Evolutionary conservation across 805 yeast species (phyloP).

Genomic region (Babjeviella inositovora): DNA sequence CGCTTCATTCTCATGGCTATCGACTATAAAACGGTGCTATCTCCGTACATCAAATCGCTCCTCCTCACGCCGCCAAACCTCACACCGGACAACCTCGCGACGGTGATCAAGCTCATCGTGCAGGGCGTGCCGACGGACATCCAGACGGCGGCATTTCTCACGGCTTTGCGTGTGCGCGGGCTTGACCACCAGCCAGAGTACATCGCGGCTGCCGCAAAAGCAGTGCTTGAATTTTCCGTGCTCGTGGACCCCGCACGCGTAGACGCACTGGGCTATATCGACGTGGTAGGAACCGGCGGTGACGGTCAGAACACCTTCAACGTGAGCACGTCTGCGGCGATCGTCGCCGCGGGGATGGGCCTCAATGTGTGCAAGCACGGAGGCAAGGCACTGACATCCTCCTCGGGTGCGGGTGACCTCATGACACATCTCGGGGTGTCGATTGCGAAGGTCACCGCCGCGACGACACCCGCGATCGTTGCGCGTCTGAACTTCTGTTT

Average conservation of each 20-base stretch:
- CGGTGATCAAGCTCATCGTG: slow-evolving; percentile 47
- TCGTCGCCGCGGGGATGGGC: slow-evolving; percentile 83
- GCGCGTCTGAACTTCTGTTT: slow-evolving; percentile 39
- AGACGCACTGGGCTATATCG: slow-evolving; percentile 42
- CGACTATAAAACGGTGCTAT: slow-evolving; percentile 16
- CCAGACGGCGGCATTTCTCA: slow-evolving; percentile 66
- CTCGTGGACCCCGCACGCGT: slow-evolving; percentile 26
- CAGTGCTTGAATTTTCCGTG: slow-evolving; percentile 52
- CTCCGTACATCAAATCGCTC: slow-evolving; percentile 53
- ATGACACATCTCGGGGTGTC: slow-evolving; percentile 75
- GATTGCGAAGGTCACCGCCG: slow-evolving; percentile 45
- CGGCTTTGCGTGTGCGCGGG: slow-evolving; percentile 57
- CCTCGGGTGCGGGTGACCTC: slow-evolving; percentile 90
- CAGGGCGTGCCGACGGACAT: slow-evolving; percentile 45
- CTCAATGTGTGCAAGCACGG: slow-evolving; percentile 87
- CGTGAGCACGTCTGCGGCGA: slow-evolving; percentile 89
- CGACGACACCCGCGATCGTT: slow-evolving; percentile 43
- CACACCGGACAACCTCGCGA: slow-evolving; percentile 45
- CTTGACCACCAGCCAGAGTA: slow-evolving; percentile 69
- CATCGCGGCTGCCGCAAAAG: slow-evolving; percentile 74
- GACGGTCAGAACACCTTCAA: slow-evolving; percentile 97
- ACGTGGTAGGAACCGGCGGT: slow-evolving; percentile 98
- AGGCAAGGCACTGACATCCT: slow-evolving; percentile 88
- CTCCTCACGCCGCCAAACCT: slow-evolving; percentile 44
- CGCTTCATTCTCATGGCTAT: too few species aligned